Percentiles rank a stretch among this genome's conserved stretches.
Conservation (phyloP, 257 asterid genomes). For the Forsythia viridissima region DNA sequence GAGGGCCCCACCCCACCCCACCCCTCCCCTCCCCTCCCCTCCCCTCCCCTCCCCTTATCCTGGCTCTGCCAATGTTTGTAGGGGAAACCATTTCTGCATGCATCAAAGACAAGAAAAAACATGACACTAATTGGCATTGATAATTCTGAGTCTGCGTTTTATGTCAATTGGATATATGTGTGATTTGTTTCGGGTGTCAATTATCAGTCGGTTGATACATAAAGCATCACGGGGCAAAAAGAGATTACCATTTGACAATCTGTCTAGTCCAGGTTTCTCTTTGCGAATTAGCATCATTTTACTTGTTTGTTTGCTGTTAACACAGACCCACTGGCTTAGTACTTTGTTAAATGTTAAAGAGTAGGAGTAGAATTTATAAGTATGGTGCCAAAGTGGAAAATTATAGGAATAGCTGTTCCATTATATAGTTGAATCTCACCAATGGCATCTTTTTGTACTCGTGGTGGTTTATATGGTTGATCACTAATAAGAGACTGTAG, state of each 20-base stretch:
- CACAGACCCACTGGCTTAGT: not conserved
- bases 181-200: not conserved
- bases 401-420: not conserved
- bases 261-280: not conserved
- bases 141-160: too few relatives aligned
- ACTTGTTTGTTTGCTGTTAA: not conserved
- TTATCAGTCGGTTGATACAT: not conserved
- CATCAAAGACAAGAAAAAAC: too few relatives aligned
- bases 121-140: not conserved
- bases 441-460: not conserved
- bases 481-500: not conserved
- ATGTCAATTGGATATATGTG: not conserved
- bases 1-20: too few relatives aligned
- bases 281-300: not conserved
- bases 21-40: too few relatives aligned
- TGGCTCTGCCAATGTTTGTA: too few relatives aligned
- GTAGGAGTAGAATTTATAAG: too few relatives aligned
- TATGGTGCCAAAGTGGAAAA: not conserved
- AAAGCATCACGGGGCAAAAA: not conserved
- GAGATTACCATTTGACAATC: not conserved
- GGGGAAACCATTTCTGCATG: too few relatives aligned
- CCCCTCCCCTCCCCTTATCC: too few relatives aligned
- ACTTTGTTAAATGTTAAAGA: too few relatives aligned
- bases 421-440: not conserved
- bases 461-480: not conserved